Evolutionary conservation across 2,329 filamentous ascomycete genomes (phyloP), one percentile per base, ranked within the genome.

Genomic region (Monilinia laxa): DNA sequence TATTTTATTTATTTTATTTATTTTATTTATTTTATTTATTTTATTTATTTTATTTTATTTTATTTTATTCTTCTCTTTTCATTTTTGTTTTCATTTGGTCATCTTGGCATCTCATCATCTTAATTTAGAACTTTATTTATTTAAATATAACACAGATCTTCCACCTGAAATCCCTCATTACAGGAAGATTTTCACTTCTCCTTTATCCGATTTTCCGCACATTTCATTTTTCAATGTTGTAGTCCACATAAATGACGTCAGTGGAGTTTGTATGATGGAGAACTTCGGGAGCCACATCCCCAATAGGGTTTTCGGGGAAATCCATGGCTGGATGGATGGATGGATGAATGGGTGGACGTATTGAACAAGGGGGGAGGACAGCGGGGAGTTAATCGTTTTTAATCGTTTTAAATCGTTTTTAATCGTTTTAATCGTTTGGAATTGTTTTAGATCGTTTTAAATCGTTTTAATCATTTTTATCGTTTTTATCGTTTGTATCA

Each of bases 211-310:
- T 59, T 6, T 59, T 59, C 56, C 40, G 40, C 23, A 20, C 4
- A 47, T 42, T 28, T 28, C 2, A n/a, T 16, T 31, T 58, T 58
- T 40, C 6, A 11, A n/a, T 11, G 25, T 10, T 3, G 3, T 9
- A 12, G 12, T 20, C 56, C 56, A 47, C 0, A 59, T 45, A 59
- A 59, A 59, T 58, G 55, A 58, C 55, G 55, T 58, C 55, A 45
- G 2, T 6, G 40, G 25, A 42, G 55, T 38, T 58, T 58, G 55
- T 58, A 42, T 45, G 18, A n/a, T 45, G 55, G 55, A 45, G 55
- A 40, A 58, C 55, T 38, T 58, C 38, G 23, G 38, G 28, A 45
- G 38, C 16, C 4, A 42, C 23, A 16, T 23, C 55, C 16, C 20
- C 38, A 25, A 42, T 28, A 31, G 20, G 40, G 23, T 35, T 20